A percentile compares a stretch with the other conserved stretches of the same genome.
phyloP scores from a whole-genome alignment of 371 early-diverging fungal genomes.

The Circinella umbellata region DNA sequence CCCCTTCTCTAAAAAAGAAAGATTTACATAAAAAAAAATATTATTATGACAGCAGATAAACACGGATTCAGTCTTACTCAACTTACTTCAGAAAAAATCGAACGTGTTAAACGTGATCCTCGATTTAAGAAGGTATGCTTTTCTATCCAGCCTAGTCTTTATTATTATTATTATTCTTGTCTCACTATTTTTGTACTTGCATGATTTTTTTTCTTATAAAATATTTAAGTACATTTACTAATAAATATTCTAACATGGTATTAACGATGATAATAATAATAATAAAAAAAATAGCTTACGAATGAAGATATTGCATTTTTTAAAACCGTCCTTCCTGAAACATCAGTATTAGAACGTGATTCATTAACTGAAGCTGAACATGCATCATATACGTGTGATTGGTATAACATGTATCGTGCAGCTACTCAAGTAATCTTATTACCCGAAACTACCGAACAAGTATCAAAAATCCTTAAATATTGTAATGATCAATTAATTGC shows the following conservation, averaged over 20 bases:
- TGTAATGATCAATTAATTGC: slow-evolving; percentile 85
- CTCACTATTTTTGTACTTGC: neutral
- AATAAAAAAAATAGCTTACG: slow-evolving; percentile 50
- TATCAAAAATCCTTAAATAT: slow-evolving; percentile 81
- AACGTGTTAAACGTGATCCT: slow-evolving; percentile 44
- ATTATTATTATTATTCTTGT: too few relatives aligned
- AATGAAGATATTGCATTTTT: slow-evolving; percentile 64
- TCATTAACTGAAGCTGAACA: slow-evolving; percentile 37
- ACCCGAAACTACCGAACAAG: slow-evolving; percentile 85
- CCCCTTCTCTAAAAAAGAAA: neutral
- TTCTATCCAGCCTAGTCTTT: neutral
- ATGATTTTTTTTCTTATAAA: neutral
- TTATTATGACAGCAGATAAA: slow-evolving; percentile 17
- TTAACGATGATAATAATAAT: too few relatives aligned
- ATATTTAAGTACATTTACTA: neutral
- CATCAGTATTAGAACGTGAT: slow-evolving; percentile 29
- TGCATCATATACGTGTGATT: slow-evolving; percentile 72
- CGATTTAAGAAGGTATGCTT: slow-evolving; percentile 52
- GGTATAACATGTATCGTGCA: slow-evolving; percentile 88
- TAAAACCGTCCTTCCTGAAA: slow-evolving; percentile 42
- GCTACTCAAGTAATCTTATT: slow-evolving; percentile 73
- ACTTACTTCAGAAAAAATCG: slow-evolving; percentile 35
- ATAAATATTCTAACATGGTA: too few relatives aligned
- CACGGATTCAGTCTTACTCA: slow-evolving; percentile 42
- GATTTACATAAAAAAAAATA: neutral